Evolutionary conservation across 2,329 filamentous ascomycete genomes (phyloP), one percentile per base, ranked within the genome.

Genomic region (Lithohypha guttulata): DNA sequence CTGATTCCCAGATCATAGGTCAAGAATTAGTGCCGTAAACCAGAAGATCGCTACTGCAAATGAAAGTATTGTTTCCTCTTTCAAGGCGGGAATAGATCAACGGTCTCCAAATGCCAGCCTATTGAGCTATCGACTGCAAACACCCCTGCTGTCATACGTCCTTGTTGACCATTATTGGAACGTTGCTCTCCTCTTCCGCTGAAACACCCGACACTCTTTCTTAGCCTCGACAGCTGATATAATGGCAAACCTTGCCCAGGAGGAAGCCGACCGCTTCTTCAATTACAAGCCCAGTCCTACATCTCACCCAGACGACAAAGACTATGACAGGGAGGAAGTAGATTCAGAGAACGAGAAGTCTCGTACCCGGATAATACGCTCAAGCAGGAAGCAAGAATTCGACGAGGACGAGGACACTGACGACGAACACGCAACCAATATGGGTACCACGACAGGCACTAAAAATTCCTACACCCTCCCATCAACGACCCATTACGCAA

Each of bases 251-350:
- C 48, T 49, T 43, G 63, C 64, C 36, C 63, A 65, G 51, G 64
- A 66, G 53, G 64, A 68, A 57, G 63, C 64, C 50, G 59, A 66
- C 39, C 58, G 56, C 34, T 56, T 65, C 43, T 54, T 66, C 30
- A 55, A 56, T 42, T 55, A 51, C 44, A 58, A 56, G 37, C 57
- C 59, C 37, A 54, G 51, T 31, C 47, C 44, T 41, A 53, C 55
- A 36, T 51, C 55, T 23, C 64, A 67, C 47, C 64, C 64, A 9
- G 64, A 66, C 53, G 64, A 68, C 46, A 55, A 53, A 39, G 51
- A 56, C 42, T 43, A 41, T 18, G 14, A 34, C 6, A 11, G 26
- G 15, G 47, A 45, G 18, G 29, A 32, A 21, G 45, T 48, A 8
- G 45, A 42, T 21, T 45, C 51, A 19, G 30, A 48, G 31, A 40